Evolutionary conservation across 1,284 basidiomycete genomes (phyloP), one percentile per base, ranked within the genome.

Genomic region (Fomitopsis pinicola): DNA sequence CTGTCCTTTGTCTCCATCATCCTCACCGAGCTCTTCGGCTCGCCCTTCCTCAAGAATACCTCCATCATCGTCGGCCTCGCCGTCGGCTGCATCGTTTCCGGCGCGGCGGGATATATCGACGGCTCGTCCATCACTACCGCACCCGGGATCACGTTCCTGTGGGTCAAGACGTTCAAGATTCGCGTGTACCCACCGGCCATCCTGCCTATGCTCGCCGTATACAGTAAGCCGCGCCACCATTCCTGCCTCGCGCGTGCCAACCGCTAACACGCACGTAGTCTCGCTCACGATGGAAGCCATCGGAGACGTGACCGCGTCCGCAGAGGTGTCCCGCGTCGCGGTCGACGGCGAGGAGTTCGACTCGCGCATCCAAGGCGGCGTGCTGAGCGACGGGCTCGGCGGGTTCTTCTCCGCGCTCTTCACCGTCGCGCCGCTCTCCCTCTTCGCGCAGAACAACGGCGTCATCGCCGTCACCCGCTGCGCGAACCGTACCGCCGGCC

Each of bases 361-460:
- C 72, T 82, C 83, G 1, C 80, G 92, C 8, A 89, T 94, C 48
- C 90, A 93, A 73, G 92, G 93, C n/a, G 93, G 92, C 44, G 80
- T 95, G 26, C 77, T 95, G 65, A 83, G 85, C 46, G 92, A 94
- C 63, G 91, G 91, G 28, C 68, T 93, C 14, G 84, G 87, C 30
- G 88, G 89, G 8, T 87, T 91, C 72, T 44, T 94, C 53, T 89
- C 89, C 2, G 91, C 88, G 1, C 75, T 93, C 36, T 90, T 92
- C 75, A 95, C 92, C 0, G 88, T 92, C 40, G 87, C 91, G 0
- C 92, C 92, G 0, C 74, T 91, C 46, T 92, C 90, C 12, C 84
- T 89, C 50, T 94, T 94, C 69, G 91, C 92, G 0, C 92, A 91
- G 80, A 94, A 93, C 73, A 92, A 92, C 68, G 89, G 88, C 45